Evolutionary conservation across 352 stramenopile genomes (phyloP), one percentile per base, ranked within the genome.

Genomic region (Pythium utonaiense): DNA sequence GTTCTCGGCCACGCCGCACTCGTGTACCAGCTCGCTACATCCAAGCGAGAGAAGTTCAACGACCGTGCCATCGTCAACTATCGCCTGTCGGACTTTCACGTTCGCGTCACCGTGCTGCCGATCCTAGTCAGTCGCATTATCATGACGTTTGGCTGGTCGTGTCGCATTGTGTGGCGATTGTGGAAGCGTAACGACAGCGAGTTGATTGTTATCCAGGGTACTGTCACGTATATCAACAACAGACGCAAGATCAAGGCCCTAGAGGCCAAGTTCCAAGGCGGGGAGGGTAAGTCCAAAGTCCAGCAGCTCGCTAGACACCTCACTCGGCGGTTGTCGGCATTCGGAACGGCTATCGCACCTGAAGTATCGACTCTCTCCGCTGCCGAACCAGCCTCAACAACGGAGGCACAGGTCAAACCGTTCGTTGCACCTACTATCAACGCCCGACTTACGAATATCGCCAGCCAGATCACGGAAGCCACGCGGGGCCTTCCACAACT

Each of bases 141-240:
- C 19, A 60, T 61, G 53, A 64, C 53, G 30, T 64, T 66, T 36
- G 24, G 60, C 8, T 69, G 62, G 62, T 65, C 62, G 8, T 70
- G 63, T 30, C 63, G 63, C 19, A 58, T 70, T 38, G 55, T 67
- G 0, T 51, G 57, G 38, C 63, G 63, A 16, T 31, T 70, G 0
- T 41, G 34, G 51, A 49, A 41, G 22, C 63, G 63, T 3, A 45
- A 34, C 45, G 63, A 66, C 12, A 63, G 56, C 25, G 63, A 70
- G 24, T 40, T 70, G 19, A 36, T 70, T 19, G 60, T 69, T 9
- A 66, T 70, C 47, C 62, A 70, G 57, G 62, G 60, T 31, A 71
- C 59, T 27, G 64, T 71, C 8, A 66, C 57, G 8, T 71, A 71
- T 28, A 36, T 65, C 27, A 70, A 70, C 45, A 65, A 70, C 44